Conservation (phyloP, 208 protist genomes). For the Balamuthia mandrillaris region DNA sequence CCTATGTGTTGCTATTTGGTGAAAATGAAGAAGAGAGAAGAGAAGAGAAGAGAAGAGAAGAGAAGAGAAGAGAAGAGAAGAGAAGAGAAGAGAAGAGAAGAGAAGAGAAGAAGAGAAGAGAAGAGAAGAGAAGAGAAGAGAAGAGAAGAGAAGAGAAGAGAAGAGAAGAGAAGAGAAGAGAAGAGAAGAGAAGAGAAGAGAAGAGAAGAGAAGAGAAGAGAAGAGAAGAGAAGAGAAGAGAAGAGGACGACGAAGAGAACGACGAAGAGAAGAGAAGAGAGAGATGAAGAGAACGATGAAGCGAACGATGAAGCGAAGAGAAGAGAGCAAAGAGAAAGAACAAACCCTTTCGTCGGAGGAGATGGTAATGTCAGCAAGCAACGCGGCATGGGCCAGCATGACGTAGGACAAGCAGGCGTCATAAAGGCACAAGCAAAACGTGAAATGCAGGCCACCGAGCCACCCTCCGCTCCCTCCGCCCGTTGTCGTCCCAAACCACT, state of each 20-base stretch:
- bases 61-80: background rate
- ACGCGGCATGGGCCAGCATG: too few relatives aligned
- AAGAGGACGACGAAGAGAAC: background rate
- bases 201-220: background rate
- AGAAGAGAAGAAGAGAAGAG: background rate
- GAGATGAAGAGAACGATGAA: background rate
- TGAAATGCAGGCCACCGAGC: too few relatives aligned
- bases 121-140: background rate
- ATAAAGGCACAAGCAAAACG: too few relatives aligned
- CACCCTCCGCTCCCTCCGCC: too few relatives aligned
- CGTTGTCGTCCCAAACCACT: too few relatives aligned
- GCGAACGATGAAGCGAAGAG: background rate
- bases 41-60: constrained; percentile 6
- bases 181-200: background rate
- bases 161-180: background rate
- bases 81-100: background rate
- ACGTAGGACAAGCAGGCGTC: too few relatives aligned
- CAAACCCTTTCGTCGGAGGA: background rate
- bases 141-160: background rate
- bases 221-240: background rate
- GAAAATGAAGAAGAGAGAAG: too few relatives aligned
- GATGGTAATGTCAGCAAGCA: too few relatives aligned
- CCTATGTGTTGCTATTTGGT: too few relatives aligned
- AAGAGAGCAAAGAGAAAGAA: background rate
- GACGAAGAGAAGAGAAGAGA: background rate